These are phyloP conservation scores for Malus hybrid DNA, from an alignment of 331 rosid genomes.

Conservation along the genomic window DNA sequence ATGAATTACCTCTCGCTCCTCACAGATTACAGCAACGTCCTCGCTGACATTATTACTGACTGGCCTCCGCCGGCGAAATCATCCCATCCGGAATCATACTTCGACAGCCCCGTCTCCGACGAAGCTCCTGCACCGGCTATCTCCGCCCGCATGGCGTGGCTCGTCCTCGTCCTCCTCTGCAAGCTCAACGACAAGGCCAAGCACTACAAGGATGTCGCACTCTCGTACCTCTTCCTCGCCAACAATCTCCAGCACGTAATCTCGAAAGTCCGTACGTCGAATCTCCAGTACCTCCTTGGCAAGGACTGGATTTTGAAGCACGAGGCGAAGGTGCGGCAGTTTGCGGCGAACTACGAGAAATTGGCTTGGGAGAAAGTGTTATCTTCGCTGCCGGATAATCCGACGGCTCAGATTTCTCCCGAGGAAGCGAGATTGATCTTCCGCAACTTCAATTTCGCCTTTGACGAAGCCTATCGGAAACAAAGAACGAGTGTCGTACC, in stretches of 20 bases:
- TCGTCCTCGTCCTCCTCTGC: conserved; percentile 52
- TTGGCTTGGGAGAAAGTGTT: conserved; percentile 50
- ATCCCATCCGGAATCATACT: conserved; percentile 22
- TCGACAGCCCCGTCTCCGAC: conserved; percentile 19
- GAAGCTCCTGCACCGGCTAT: conserved; percentile 10
- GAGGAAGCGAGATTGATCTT: conserved; percentile 43
- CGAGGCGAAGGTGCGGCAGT: conserved; percentile 35
- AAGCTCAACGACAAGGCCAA: conserved; percentile 57
- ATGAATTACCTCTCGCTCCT: conserved; percentile 45
- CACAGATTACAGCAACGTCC: conserved; percentile 47
- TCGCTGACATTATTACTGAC: conserved; percentile 36
- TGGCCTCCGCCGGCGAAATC: conserved; percentile 22
- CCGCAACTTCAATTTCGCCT: conserved; percentile 32
- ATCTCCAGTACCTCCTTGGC: conserved; percentile 49
- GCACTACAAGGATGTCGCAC: conserved; percentile 41
- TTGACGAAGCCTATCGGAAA: conserved; percentile 40
- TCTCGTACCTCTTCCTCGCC: conserved; percentile 49
- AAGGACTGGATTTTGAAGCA: conserved; percentile 48
- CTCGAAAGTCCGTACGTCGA: conserved; percentile 36
- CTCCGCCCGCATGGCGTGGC: conserved; percentile 34
- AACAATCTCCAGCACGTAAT: conserved; percentile 53
- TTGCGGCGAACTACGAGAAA: conserved; percentile 34
- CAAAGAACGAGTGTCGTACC: conserved; percentile 31
- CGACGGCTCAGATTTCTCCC: conserved; percentile 16
- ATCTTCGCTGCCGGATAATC: conserved; percentile 43